These are phyloP conservation scores for Candida verbasci DNA, from an alignment of 805 yeast species.

Conservation along the genomic window DNA sequence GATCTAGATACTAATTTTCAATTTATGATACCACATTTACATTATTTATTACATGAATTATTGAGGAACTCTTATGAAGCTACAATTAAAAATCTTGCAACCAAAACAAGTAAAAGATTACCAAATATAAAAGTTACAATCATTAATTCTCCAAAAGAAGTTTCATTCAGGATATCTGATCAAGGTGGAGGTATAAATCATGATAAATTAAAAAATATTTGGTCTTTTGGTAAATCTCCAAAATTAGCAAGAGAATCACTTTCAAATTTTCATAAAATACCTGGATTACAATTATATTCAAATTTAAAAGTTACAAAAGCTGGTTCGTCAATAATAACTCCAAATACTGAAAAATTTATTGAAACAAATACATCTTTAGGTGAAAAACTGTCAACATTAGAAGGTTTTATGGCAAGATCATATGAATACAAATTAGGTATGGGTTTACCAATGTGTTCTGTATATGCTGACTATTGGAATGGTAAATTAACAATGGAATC, in stretches of 20 bases:
- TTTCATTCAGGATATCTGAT: slow-evolving; percentile 78
- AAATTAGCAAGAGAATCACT: slow-evolving; percentile 55
- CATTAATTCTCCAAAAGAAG: slow-evolving; percentile 59
- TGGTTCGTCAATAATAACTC: slow-evolving; percentile 31
- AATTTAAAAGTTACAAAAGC: slow-evolving; percentile 37
- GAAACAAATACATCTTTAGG: slow-evolving; percentile 33
- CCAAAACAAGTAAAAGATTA: slow-evolving; percentile 33
- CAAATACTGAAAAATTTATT: slow-evolving; percentile 12
- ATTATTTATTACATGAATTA: slow-evolving; percentile 83
- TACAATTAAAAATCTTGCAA: slow-evolving; percentile 46
- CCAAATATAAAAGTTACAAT: slow-evolving; percentile 79
- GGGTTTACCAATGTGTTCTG: slow-evolving; percentile 88
- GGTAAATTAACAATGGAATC: slow-evolving; percentile 82
- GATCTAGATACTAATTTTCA: slow-evolving; percentile 65
- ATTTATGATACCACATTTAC: slow-evolving; percentile 81
- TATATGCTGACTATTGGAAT: slow-evolving; percentile 95
- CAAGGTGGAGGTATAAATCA: slow-evolving; percentile 82
- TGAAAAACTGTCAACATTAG: slow-evolving; percentile 48
- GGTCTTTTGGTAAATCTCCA: slow-evolving; percentile 84
- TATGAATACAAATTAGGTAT: slow-evolving; percentile 74
- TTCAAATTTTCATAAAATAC: slow-evolving; percentile 63
- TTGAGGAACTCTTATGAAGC: slow-evolving; percentile 83
- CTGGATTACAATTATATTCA: slow-evolving; percentile 52
- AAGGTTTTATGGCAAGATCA: slow-evolving; percentile 65
- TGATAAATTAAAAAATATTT: slow-evolving; percentile 56